phyloP scores from a whole-genome alignment of 805 yeast genomes.

The Barnettozyma pratensis region DNA sequence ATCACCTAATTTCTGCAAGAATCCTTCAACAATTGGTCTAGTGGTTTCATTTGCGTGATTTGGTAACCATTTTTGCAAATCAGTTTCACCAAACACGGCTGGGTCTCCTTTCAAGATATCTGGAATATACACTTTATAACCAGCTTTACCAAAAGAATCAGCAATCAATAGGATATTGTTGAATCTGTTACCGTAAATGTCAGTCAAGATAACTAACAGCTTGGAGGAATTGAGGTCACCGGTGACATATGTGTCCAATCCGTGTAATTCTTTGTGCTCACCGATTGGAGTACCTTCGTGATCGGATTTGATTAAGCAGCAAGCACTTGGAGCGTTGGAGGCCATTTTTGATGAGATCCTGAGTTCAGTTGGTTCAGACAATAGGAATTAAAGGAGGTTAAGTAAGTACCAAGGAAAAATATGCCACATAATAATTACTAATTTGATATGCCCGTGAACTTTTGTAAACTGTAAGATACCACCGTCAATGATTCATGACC shows the following conservation, averaged over 20 bases:
- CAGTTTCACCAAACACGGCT: slow-evolving; percentile 29
- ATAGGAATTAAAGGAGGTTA: no score
- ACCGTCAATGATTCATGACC: no score
- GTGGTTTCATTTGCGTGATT: slow-evolving; percentile 48
- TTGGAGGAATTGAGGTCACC: slow-evolving; percentile 39
- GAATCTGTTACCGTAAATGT: slow-evolving; percentile 58
- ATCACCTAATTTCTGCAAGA: slow-evolving; percentile 38
- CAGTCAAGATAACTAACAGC: slow-evolving; percentile 61
- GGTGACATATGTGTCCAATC: slow-evolving; percentile 40
- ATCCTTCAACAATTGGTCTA: slow-evolving; percentile 42
- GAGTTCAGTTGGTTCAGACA: no score
- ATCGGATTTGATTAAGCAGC: slow-evolving; percentile 38
- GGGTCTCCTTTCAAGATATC: slow-evolving; percentile 57
- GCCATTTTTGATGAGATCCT: slow-evolving; percentile 30
- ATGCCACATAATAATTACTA: no score
- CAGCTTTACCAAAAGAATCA: slow-evolving; percentile 55
- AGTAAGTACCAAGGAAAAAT: no score
- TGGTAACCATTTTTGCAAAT: slow-evolving; percentile 43
- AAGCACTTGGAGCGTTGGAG: slow-evolving; percentile 47
- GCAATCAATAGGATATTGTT: slow-evolving; percentile 59
- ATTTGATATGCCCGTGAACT: no score
- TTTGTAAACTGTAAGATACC: no score
- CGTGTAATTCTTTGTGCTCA: slow-evolving; percentile 33
- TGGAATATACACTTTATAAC: slow-evolving; percentile 69
- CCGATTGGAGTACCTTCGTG: slow-evolving; percentile 52